Base-by-base conservation (phyloP, 1,139 yeast species). In the Pichia norvegensis region DNA sequence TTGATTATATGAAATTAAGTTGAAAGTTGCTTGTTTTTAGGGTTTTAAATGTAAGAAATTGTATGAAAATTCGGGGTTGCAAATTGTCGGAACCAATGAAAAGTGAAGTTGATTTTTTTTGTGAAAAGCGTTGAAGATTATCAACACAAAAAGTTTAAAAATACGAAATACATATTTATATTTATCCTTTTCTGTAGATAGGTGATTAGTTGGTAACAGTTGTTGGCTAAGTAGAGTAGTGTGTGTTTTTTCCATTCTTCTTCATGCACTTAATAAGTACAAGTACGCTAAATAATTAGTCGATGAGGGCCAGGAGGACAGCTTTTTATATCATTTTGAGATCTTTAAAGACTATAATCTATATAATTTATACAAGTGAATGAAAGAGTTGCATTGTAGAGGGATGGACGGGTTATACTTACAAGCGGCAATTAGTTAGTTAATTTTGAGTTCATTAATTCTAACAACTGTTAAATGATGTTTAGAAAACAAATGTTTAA, bases 381-480 rank as follows among this genome's bases (percentile, higher is more conserved):
- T 29, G 22, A 31, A 31, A 16, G 35, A 17, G 31, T 27, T 23
- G 6, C 8, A 23, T 23, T 23, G 25, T 23, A 23, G 25, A 23
- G 9, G 9, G 6, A 9, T 6, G 25, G 25, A 23, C 9, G 9
- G 25, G 9, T 23, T 27, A 27, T 13, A 27, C 14, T 5, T 27
- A 27, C 31, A 27, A 27, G 31, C 3, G 9, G 14, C 8, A 9
- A 31, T 3, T 16, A 5, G 19, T 33, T 36, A 39, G 19, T 68
- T 73, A 55, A 83, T 63, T 53, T 68, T 72, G 56, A 85, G 68
- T 63, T 90, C 95, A 46, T 81, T 76, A 45, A 92, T 81, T 64
- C 92, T 77, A 57, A 92, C 67, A 40, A 86, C 80, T 4, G 98
- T 92, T 58, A 86, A 78, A 58, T 76, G 79, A 50, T 85, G 90